Evolutionary conservation across 2,329 filamentous ascomycete species (phyloP).

Genomic region (Trichoderma sp.): DNA sequence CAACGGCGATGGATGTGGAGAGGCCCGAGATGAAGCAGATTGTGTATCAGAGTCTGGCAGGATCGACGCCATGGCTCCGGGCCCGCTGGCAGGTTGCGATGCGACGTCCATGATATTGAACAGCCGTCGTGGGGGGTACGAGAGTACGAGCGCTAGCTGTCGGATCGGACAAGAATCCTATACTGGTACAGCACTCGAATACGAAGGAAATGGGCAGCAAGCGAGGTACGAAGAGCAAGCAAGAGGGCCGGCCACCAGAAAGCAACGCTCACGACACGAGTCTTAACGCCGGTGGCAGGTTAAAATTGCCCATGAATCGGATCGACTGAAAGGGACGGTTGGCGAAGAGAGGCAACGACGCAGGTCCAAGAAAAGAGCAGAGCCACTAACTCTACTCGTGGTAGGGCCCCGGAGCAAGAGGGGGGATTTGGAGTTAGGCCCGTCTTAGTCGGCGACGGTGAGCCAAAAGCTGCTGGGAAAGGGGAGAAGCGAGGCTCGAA

Average conservation of each 20-base stretch:
- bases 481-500: constrained; percentile 20
- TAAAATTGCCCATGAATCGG: constrained; percentile 22
- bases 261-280: constrained; percentile 11
- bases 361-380: constrained; percentile 1
- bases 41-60: constrained; percentile 37
- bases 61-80: constrained; percentile 20
- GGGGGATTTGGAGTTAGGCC: constrained; percentile 4
- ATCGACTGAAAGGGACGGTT: constrained; percentile 5
- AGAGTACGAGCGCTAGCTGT: constrained; percentile 1
- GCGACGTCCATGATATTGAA: constrained; percentile 26
- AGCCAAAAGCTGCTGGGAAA: not conserved
- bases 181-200: too few relatives aligned
- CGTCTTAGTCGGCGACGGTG: not conserved
- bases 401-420: constrained; percentile 8
- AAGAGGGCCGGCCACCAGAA: not conserved
- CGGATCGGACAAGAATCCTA: not conserved
- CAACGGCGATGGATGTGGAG: constrained; percentile 19
- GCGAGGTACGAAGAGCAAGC: not conserved
- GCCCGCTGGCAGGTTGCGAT: constrained; percentile 23
- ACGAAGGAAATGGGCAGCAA: too few relatives aligned
- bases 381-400: not conserved
- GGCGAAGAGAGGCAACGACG: constrained; percentile 1
- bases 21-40: constrained; percentile 39
- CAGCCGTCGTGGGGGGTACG: constrained; percentile 19
- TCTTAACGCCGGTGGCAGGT: constrained; percentile 21